Conservation (phyloP, 2,329 filamentous ascomycete genomes). For the Fusarium ramigenum region DNA sequence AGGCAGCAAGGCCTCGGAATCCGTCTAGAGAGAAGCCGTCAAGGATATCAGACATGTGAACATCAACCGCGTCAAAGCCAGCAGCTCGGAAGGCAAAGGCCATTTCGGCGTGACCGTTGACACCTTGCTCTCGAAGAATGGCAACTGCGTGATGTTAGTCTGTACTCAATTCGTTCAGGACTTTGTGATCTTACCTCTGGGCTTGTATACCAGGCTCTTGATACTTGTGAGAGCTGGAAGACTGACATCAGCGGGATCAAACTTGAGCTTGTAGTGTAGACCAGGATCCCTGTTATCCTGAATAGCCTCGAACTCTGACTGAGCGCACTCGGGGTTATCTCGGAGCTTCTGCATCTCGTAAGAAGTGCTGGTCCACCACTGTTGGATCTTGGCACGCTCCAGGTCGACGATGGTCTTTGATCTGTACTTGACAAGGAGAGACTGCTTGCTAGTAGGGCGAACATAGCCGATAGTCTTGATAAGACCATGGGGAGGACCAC, state of each 20-base stretch:
- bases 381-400: constrained; percentile 78
- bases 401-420: constrained; percentile 74
- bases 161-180: not conserved
- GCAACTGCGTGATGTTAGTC: constrained; percentile 79
- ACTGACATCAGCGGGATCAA: constrained; percentile 79
- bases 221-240: constrained; percentile 65
- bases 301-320: constrained; percentile 82
- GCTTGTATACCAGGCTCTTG: constrained; percentile 62
- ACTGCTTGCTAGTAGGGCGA: constrained; percentile 74
- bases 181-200: constrained; percentile 54
- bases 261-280: constrained; percentile 84
- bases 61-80: constrained; percentile 90
- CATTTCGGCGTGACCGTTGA: constrained; percentile 98
- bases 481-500: constrained; percentile 81
- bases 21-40: constrained; percentile 80
- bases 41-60: constrained; percentile 96
- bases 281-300: constrained; percentile 81
- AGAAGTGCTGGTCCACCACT: constrained; percentile 89
- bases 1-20: constrained; percentile 91
- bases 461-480: constrained; percentile 87
- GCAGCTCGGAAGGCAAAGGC: constrained; percentile 93
- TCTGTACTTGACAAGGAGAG: constrained; percentile 78
- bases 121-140: constrained; percentile 93
- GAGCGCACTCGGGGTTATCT: constrained; percentile 88
- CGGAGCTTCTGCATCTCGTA: constrained; percentile 90